A percentile compares a stretch with the other conserved stretches of the same genome.
These are phyloP conservation scores for Fraxinus sp. DNA, from an alignment of 305 asterid species.

Conservation along the genomic window DNA sequence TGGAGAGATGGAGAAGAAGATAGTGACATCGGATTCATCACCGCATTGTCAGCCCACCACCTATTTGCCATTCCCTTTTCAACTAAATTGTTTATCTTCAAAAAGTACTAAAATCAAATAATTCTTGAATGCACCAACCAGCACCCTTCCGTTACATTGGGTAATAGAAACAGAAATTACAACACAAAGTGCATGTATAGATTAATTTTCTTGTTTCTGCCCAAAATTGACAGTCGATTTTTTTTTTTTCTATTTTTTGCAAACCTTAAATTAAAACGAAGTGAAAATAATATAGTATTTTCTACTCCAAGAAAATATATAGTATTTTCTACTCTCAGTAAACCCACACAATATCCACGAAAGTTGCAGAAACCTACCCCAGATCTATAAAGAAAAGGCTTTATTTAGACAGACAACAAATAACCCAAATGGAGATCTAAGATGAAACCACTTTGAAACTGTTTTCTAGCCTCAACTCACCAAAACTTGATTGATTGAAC, in stretches of 20 bases:
- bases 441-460: not conserved
- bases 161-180: not conserved
- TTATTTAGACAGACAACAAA: not conserved
- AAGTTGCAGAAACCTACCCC: not conserved
- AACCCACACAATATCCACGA: not conserved
- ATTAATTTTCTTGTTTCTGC: not conserved
- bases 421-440: conserved; percentile 21
- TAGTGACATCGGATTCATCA: conserved; percentile 45
- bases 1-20: conserved; percentile 40
- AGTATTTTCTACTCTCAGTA: not conserved
- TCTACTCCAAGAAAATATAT: not conserved
- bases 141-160: not conserved
- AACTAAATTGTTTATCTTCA: not conserved
- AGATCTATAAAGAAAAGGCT: not conserved
- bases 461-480: not conserved
- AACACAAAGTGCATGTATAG: not conserved
- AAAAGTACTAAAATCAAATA: conserved; percentile 22
- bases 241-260: not conserved
- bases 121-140: conserved; percentile 7
- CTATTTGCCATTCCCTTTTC: conserved; percentile 26
- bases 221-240: not conserved
- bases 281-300: not conserved
- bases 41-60: conserved; percentile 59
- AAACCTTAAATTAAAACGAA: not conserved
- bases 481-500: no score